These are phyloP conservation scores for Picochlorum costavermella DNA, from an alignment of 139 green algal species.

Conservation along the genomic window DNA sequence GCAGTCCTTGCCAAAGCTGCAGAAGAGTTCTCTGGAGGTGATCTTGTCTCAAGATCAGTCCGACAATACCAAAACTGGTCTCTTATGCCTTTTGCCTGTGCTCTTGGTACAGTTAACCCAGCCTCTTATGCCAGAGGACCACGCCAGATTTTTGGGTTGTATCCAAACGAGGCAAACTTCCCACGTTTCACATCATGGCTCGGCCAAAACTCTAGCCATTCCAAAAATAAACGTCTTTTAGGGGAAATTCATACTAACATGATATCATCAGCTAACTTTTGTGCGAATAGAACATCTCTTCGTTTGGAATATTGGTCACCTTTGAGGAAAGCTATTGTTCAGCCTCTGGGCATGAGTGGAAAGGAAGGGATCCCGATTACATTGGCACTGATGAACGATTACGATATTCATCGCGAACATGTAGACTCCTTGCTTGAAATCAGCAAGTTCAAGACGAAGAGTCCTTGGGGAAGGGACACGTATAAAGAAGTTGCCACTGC, in stretches of 20 bases:
- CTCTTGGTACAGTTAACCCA: constrained; percentile 65
- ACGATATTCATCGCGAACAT: constrained; percentile 52
- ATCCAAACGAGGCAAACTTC: constrained; percentile 62
- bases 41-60: constrained; percentile 69
- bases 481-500: constrained; percentile 54
- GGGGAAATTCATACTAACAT: constrained; percentile 79
- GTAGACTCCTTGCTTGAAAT: constrained; percentile 57
- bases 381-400: constrained; percentile 41
- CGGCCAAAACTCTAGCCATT: constrained; percentile 68
- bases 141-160: constrained; percentile 54
- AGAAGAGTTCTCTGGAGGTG: constrained; percentile 70
- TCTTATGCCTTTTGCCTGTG: constrained; percentile 48
- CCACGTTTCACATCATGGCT: constrained; percentile 89
- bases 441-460: constrained; percentile 78
- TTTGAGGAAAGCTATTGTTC: constrained; percentile 46
- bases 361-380: constrained; percentile 53
- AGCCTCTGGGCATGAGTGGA: constrained; percentile 37
- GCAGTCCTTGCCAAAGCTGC: constrained; percentile 75
- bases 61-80: constrained; percentile 56
- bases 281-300: constrained; percentile 33
- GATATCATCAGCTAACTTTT: constrained; percentile 33
- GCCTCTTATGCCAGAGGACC: constrained; percentile 64
- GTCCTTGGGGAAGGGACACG: constrained; percentile 60
- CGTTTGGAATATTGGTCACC: constrained; percentile 69
- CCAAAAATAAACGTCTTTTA: constrained; percentile 86